Base-by-base conservation (phyloP, 768 basidiomycete species). In the Lentinula detonsa region DNA sequence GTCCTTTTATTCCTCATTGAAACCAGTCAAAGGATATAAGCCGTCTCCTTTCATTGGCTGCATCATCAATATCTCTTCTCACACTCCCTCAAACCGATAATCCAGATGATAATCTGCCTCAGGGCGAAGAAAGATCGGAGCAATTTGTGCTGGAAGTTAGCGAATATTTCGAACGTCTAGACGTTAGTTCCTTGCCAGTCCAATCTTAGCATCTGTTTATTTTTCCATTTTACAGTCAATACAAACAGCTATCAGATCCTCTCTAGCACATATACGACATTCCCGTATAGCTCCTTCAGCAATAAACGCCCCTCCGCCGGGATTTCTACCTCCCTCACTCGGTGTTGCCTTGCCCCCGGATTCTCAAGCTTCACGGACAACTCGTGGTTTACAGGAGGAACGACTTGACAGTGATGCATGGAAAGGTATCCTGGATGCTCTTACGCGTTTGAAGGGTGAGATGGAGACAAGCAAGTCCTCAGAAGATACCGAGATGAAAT, bases 251-350 rank as follows among this genome's bases (percentile, higher is more conserved):
- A 81, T 93, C 61, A 86, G 91, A 42, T 89, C 90, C 13, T 88
- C 88, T 3, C 76, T 93, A 62, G 90, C 91, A 16, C 90, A 92
- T 65, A 88, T 93, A 62, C 81, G 90, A 10, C 85, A 88, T 67
- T 88, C 90, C 9, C 85, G 90, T 65, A 90, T 93, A 68, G 88
- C 91, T 45, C 90, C 91, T 8, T 89, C 90, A n/a, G 86, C 90
- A n/a, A 91, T 93, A 67, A 88, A 87, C 53, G 90, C 91, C 0
- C 90, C 90, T 37, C 81, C 85, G 5, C 81, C 79, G 0, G 84
- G 83, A 31, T 90, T 91, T 69, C 75, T 91, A 9, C 91, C 90
- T 5, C 86, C 90, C 3, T 86, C 89, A 6, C 83, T 91, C 15
- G 91, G 91, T 5, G 89, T 91, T 11, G 88, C 88, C 3, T 78